Evolutionary conservation across 1,139 yeast genomes (phyloP).

Genomic region (Yamadazyma oceani): DNA sequence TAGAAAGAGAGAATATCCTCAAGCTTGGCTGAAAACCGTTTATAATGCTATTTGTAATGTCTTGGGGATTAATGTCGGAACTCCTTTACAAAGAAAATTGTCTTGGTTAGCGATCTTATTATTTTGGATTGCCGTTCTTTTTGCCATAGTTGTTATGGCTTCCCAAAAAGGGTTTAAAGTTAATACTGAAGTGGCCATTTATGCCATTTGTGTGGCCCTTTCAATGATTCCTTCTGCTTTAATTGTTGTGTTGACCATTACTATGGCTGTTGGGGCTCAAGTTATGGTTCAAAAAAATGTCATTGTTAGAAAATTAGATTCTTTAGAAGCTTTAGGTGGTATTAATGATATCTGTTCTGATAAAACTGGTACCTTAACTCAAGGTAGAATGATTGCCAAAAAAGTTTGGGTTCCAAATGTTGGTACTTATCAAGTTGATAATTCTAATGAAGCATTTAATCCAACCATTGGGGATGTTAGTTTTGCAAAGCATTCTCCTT

Average conservation of each 20-base stretch:
- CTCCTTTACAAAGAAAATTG: slow-evolving; percentile 62
- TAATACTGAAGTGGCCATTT: slow-evolving; percentile 70
- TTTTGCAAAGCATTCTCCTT: slow-evolving; percentile 44
- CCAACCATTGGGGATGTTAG: slow-evolving; percentile 65
- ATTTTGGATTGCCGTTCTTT: slow-evolving; percentile 69
- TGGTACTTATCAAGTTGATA: slow-evolving; percentile 63
- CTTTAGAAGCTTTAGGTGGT: slow-evolving; percentile 78
- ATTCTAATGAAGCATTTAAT: slow-evolving; percentile 68
- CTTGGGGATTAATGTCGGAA: slow-evolving; percentile 74
- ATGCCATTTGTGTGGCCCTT: slow-evolving; percentile 79
- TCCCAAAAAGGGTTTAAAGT: slow-evolving; percentile 64
- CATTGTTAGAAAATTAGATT: slow-evolving; percentile 74
- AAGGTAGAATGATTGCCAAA: slow-evolving; percentile 75
- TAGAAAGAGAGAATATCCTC: slow-evolving; percentile 45
- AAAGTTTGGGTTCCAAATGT: slow-evolving; percentile 75
- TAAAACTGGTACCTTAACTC: slow-evolving; percentile 80
- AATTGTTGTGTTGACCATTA: slow-evolving; percentile 77
- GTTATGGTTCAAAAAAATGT: slow-evolving; percentile 73
- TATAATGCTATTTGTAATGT: slow-evolving; percentile 56
- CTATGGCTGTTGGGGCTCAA: slow-evolving; percentile 85
- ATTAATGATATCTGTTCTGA: slow-evolving; percentile 82
- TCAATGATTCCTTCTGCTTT: slow-evolving; percentile 84
- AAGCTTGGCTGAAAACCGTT: slow-evolving; percentile 36
- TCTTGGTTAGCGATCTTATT: slow-evolving; percentile 70
- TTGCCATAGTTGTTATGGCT: slow-evolving; percentile 80